Evolutionary conservation across 306 rosid species (phyloP).

Genomic region (Elaeagnus macrophylla): DNA sequence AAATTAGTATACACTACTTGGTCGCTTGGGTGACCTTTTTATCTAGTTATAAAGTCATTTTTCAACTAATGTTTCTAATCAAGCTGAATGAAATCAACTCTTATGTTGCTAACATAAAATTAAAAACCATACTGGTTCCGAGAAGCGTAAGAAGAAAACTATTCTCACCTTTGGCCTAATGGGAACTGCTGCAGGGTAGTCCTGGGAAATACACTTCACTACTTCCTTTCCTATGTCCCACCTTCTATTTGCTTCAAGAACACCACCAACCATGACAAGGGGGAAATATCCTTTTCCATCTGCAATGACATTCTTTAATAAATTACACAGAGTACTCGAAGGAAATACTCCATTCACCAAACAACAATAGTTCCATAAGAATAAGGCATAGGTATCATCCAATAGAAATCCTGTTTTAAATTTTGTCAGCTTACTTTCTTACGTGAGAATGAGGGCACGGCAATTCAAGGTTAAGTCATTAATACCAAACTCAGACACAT

Average conservation of each 20-base stretch:
- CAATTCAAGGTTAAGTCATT: no score
- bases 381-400: no score
- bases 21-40: background rate
- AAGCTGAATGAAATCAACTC: background rate
- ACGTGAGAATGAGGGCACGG: background rate
- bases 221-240: conserved; percentile 95
- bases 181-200: conserved; percentile 52
- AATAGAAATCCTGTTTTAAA: no score
- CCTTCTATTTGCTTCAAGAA: conserved; percentile 76
- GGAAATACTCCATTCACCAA: background rate
- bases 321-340: background rate
- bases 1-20: no score
- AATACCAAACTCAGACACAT: no score
- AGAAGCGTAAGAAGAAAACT: background rate
- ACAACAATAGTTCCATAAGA: no score
- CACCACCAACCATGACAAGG: conserved; percentile 96
- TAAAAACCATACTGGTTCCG: no score
- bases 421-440: no score
- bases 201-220: conserved; percentile 43
- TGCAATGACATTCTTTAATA: conserved; percentile 21
- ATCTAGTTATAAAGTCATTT: background rate
- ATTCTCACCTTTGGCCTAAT: conserved; percentile 71
- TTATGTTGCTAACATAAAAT: background rate
- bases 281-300: conserved; percentile 70
- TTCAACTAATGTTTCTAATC: background rate